phyloP scores from a whole-genome alignment of 164 flowering plant species.

The Malania oleifera region DNA sequence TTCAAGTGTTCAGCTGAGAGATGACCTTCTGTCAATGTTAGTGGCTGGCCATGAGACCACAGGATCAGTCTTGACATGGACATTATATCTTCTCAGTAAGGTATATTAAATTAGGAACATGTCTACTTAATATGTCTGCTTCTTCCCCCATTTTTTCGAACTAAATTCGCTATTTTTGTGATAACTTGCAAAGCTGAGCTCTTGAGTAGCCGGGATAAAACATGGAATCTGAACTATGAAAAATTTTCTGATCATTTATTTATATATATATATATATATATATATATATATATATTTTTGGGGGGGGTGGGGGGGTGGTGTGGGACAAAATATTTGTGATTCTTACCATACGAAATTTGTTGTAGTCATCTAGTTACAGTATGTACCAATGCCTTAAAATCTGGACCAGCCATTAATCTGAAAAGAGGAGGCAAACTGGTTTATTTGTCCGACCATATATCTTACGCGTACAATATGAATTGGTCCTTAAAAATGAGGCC shows the following conservation, averaged over 20 bases:
- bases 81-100: conserved; percentile 86
- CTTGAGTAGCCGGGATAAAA: neutral
- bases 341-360: neutral
- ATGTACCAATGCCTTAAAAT: neutral
- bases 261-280: too few species aligned
- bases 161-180: too few species aligned
- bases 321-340: too few species aligned
- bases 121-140: neutral
- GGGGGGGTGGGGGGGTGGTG: too few species aligned
- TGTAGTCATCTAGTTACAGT: neutral
- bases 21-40: conserved; percentile 91
- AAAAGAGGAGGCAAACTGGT: neutral
- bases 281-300: too few species aligned
- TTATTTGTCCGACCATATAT: too few species aligned
- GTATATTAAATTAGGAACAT: conserved; percentile 27
- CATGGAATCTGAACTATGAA: too few species aligned
- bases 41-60: conserved; percentile 99
- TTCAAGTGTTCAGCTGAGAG: conserved; percentile 77
- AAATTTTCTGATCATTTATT: too few species aligned
- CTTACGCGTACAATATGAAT: too few species aligned
- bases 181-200: neutral
- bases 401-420: neutral
- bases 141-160: too few species aligned
- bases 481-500: too few species aligned
- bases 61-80: conserved; percentile 96